Conservation (phyloP, 2,329 filamentous ascomycete genomes). For the Dothistroma pini region DNA sequence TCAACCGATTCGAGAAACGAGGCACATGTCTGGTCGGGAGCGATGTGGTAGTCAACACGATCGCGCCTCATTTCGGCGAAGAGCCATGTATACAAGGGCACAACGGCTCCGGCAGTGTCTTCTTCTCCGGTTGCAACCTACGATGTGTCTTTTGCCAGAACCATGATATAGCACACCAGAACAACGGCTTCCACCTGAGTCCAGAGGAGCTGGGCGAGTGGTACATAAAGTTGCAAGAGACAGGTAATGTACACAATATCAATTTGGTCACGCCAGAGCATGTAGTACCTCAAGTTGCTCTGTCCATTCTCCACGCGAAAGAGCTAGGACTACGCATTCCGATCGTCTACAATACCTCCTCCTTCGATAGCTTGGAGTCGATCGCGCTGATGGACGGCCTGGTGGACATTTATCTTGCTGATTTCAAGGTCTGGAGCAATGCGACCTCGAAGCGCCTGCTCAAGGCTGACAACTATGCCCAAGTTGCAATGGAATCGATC, state of each 20-base stretch:
- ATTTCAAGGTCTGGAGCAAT: constrained; percentile 78
- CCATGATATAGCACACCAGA: constrained; percentile 75
- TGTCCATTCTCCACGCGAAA: constrained; percentile 70
- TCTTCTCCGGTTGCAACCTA: constrained; percentile 74
- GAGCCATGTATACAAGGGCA: constrained; percentile 81
- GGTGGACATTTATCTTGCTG: constrained; percentile 81
- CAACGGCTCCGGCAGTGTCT: constrained; percentile 74
- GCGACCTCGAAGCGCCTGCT: constrained; percentile 65
- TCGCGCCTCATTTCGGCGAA: constrained; percentile 81
- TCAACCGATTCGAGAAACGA: constrained; percentile 76
- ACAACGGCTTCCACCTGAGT: constrained; percentile 74
- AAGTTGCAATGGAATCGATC: constrained; percentile 70
- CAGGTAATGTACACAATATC: constrained; percentile 83
- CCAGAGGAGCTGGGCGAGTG: constrained; percentile 76
- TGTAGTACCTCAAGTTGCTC: constrained; percentile 75
- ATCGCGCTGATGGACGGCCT: constrained; percentile 71
- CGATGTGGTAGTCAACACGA: constrained; percentile 74
- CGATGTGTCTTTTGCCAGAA: constrained; percentile 78
- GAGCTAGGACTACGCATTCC: constrained; percentile 67
- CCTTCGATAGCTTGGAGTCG: constrained; percentile 72
- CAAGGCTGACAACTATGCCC: constrained; percentile 73
- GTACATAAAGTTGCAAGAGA: constrained; percentile 77
- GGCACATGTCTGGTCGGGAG: constrained; percentile 74
- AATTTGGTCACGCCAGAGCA: constrained; percentile 85
- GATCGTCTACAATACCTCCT: constrained; percentile 81